Evolutionary conservation across 2,329 filamentous ascomycete species (phyloP).

Genomic region (Metarhizium anisopliae): DNA sequence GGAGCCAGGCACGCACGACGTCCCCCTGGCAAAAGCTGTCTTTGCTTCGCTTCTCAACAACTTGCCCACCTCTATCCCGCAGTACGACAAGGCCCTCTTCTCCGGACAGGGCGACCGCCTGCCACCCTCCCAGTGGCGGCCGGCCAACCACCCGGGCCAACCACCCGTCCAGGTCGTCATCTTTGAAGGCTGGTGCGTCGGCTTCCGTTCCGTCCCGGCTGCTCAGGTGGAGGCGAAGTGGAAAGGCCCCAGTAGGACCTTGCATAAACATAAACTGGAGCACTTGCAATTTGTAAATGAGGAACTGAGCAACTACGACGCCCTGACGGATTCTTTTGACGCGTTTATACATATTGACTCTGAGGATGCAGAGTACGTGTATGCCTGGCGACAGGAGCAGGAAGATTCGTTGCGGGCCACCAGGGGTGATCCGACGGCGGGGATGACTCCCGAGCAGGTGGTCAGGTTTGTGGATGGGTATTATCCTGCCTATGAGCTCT

Average conservation of each 20-base stretch:
- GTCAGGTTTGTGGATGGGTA: conserved; percentile 61
- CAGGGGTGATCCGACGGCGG: conserved; percentile 48
- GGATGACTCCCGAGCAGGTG: conserved; percentile 79
- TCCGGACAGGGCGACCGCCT: conserved; percentile 68
- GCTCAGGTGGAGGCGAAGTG: conserved; percentile 42
- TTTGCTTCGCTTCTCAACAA: conserved; percentile 49
- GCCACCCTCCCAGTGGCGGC: conserved; percentile 51
- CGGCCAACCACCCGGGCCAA: conserved; percentile 42
- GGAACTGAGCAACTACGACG: conserved; percentile 36
- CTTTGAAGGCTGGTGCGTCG: conserved; percentile 87
- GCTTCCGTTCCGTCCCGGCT: conserved; percentile 58
- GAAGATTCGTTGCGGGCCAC: conserved; percentile 59
- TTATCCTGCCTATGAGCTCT: conserved; percentile 66
- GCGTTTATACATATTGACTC: conserved; percentile 58
- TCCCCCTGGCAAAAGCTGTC: conserved; percentile 46
- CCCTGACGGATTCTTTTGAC: conserved; percentile 39
- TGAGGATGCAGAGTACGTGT: conserved; percentile 65
- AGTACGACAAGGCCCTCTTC: conserved; percentile 78
- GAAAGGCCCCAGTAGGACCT: conserved; percentile 40
- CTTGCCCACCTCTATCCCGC: conserved; percentile 50
- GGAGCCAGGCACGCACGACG: conserved; percentile 46
- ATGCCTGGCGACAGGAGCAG: conserved; percentile 76
- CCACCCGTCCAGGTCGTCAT: conserved; percentile 56
- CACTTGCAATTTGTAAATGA: conserved; percentile 44
- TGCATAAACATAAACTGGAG: conserved; percentile 36